Base-by-base conservation (phyloP, 192 early-diverging fungal genomes). In the Diversispora epigaea region DNA sequence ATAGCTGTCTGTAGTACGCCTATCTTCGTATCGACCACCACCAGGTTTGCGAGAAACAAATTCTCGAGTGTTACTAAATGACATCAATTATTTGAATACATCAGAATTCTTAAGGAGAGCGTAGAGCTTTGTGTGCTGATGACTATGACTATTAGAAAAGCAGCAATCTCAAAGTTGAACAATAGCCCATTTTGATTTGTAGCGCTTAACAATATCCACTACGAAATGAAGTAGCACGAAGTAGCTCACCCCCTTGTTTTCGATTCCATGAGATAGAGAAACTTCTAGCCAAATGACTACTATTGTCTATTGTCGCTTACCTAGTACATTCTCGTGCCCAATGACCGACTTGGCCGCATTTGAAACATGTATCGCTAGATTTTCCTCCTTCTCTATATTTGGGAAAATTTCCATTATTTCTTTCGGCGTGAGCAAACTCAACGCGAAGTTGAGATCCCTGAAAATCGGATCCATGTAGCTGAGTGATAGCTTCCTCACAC, bases 301-400 rank as follows among this genome's bases (percentile, higher is more conserved):
- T 21, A 46, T 21, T 19, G 17, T 21, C 25, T 43, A 68, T 8
- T 12, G 66, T 55, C 52, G 44, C 75, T 76, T 76, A 76, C 75
- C 75, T 76, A 63, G 75, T 71, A 68, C 75, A 76, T 44, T 76
- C 75, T 54, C 75, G 52, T 54, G 75, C 75, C 54, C 64, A 76
- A 71, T 76, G 75, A 40, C 75, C 75, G 46, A 52, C 65, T 21
- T 57, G 40, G 55, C 75, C 75, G 25, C 75, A 76, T 54, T 76
- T 76, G 40, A 70, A 76, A 68, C 75, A 76, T 57, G 75, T 56
- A 55, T 76, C 75, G n/a, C 19, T 68, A 10, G 70, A 71, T 21
- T 68, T 76, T 25, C 39, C 45, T 41, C 50, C 64, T 19, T 22
- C 65, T 52, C 73, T 61, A 39, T 40, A 41, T 32, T 63, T 63